Evolutionary conservation across 371 early-diverging fungal species (phyloP).

Genomic region (Capillidium heterosporum): DNA sequence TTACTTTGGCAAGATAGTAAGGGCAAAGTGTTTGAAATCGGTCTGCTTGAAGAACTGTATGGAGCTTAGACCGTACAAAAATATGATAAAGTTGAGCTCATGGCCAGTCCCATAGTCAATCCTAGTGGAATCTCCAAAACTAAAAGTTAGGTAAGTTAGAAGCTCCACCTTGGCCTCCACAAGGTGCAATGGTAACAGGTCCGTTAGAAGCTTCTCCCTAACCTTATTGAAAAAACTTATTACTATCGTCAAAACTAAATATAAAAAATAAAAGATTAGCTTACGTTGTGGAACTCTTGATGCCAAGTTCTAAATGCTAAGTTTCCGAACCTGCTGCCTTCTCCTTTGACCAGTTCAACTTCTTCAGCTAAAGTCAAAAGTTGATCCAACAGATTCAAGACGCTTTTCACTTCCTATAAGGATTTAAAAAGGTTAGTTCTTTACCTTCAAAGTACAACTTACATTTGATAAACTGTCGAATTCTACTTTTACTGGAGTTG

Average conservation of each 20-base stretch:
- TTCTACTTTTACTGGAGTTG: neutral
- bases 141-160: constrained; percentile 48
- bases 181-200: constrained; percentile 16
- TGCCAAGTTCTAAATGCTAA: constrained; percentile 52
- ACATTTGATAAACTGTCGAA: neutral
- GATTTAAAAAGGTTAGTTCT: neutral
- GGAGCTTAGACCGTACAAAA: constrained; percentile 56
- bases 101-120: constrained; percentile 99
- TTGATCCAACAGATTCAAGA: constrained; percentile 36
- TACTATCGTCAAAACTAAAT: neutral
- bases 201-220: constrained; percentile 13
- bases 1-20: constrained; percentile 43
- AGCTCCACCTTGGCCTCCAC: constrained; percentile 46
- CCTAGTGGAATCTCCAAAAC: constrained; percentile 86
- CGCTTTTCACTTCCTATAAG: constrained; percentile 23
- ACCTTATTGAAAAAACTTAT: constrained; percentile 3
- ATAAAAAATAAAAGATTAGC: constrained; percentile 6
- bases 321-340: constrained; percentile 62
- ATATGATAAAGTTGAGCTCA: constrained; percentile 90
- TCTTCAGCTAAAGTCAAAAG: constrained; percentile 53
- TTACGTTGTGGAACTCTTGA: constrained; percentile 28
- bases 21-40: constrained; percentile 53
- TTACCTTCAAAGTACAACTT: no score
- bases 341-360: constrained; percentile 42
- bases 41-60: constrained; percentile 30